These are phyloP conservation scores for Pleurostoma richardsiae DNA, from an alignment of 2,329 filamentous ascomycete genomes.

Conservation along the genomic window DNA sequence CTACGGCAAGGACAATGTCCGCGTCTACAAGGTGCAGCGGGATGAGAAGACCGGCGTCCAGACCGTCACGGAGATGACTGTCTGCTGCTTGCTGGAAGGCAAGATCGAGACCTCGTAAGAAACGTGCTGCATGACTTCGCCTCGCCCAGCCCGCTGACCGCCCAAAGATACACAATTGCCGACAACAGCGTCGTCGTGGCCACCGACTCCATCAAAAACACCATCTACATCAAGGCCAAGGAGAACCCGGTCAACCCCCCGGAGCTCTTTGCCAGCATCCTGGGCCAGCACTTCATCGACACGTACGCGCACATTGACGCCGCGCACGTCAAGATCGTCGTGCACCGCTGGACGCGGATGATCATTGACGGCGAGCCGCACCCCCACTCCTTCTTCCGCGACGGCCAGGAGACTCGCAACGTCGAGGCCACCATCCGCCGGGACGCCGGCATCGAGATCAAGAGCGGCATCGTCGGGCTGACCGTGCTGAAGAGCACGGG, in stretches of 20 bases:
- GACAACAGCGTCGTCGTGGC: constrained; percentile 95
- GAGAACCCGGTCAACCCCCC: constrained; percentile 88
- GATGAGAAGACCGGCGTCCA: constrained; percentile 73
- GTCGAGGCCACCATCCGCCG: constrained; percentile 69
- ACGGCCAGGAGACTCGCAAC: constrained; percentile 81
- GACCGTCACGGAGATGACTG: constrained; percentile 89
- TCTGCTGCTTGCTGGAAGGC: constrained; percentile 88
- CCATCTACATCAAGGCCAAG: constrained; percentile 90
- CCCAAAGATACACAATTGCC: constrained; percentile 74
- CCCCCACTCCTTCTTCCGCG: constrained; percentile 90
- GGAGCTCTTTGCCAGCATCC: constrained; percentile 81
- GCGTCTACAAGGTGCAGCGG: constrained; percentile 89
- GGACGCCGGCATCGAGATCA: constrained; percentile 66
- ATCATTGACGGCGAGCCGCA: constrained; percentile 81
- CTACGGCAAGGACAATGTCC: constrained; percentile 97
- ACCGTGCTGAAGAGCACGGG: constrained; percentile 94
- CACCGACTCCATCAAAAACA: constrained; percentile 98
- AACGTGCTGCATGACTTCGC: background rate
- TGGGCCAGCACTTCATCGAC: constrained; percentile 84
- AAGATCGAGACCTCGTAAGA: constrained; percentile 78
- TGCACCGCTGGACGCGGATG: constrained; percentile 91
- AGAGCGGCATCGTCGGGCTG: constrained; percentile 73
- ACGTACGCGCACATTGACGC: constrained; percentile 83
- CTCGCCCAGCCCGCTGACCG: background rate
- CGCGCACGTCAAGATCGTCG: constrained; percentile 75